Base-by-base conservation (phyloP, 345 rosid genomes). In the Schrenkiella parvula region DNA sequence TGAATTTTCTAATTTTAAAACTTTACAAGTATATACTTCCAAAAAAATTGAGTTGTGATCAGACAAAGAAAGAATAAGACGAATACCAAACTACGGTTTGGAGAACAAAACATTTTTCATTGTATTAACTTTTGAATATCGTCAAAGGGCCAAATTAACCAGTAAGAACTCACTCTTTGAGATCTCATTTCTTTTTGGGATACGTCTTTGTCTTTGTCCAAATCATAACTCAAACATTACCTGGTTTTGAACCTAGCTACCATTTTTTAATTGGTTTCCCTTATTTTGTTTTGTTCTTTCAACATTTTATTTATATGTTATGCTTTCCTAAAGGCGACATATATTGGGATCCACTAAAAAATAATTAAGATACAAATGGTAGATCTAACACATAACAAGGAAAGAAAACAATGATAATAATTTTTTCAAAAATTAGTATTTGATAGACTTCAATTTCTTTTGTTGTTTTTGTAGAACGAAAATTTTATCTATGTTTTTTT, bases 91-190 rank as follows among this genome's bases (percentile, higher is more conserved):
- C 48, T 32, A 53, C 15, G 55, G 22, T 72, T 52, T 26, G 15
- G 32, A 39, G 64, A 64, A 64, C 19, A 72, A 23, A 32, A 52
- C 29, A 72, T 28, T 41, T 34, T 72, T 63, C 54, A 15, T 42
- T 23, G 64, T 50, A 63, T 31, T 72, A 64, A 65, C 78, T 66
- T 56, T 66, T 73, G 72, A 73, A 57, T 39, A 50, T 3, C 60
- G 52, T 38, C 52, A 73, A 66, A 66, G 78, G 66, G 42, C 72
- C 66, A 73, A 66, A n/a, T n/a, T n/a, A n/a, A 65, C 57, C 59
- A 73, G 70, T 72, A 54, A 72, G 64, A 63, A 64, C 39, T 72
- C 70, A 21, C 43, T 64, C 47, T 64, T 62, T 61, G 68, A 50
- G 68, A 71, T 71, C 61, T 71, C 34, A 10, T 71, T 19, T 53